Evolutionary conservation across 345 rosid species (phyloP).

Genomic region (Psidium friedrichsthalianum): DNA sequence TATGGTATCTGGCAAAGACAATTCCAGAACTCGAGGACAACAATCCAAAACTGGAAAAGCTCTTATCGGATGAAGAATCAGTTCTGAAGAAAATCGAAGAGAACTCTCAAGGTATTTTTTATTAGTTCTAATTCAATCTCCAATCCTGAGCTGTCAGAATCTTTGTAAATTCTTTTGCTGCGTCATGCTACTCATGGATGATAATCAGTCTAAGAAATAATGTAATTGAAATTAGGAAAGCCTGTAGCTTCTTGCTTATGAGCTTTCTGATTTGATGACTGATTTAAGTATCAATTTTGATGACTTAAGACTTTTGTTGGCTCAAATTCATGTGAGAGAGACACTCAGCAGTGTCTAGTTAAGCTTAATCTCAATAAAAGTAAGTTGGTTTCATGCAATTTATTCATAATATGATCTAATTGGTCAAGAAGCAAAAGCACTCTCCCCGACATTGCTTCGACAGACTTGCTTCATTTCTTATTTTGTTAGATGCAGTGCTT

Average conservation of each 20-base stretch:
- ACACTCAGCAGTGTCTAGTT: background rate
- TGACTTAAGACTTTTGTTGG: background rate
- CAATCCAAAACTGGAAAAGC: constrained; percentile 62
- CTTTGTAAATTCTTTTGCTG: background rate
- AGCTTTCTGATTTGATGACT: background rate
- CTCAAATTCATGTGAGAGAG: background rate
- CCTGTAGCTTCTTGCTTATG: background rate
- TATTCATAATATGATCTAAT: background rate
- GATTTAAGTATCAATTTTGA: background rate
- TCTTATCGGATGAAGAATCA: constrained; percentile 61
- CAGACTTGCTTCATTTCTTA: background rate
- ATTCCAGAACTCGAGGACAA: constrained; percentile 75
- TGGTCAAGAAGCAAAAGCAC: background rate
- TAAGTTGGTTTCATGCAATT: background rate
- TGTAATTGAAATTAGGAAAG: background rate
- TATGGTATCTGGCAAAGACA: constrained; percentile 36
- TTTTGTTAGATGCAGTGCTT: background rate
- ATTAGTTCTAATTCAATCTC: background rate
- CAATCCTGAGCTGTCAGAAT: background rate
- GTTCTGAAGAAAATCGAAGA: constrained; percentile 62
- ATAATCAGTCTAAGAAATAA: background rate
- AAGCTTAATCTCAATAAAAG: background rate
- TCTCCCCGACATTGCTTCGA: background rate
- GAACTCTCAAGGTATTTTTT: constrained; percentile 56
- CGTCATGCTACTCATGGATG: background rate